Base-by-base conservation (phyloP, 495 filamentous ascomycete genomes). In the Xylaria castorea region DNA sequence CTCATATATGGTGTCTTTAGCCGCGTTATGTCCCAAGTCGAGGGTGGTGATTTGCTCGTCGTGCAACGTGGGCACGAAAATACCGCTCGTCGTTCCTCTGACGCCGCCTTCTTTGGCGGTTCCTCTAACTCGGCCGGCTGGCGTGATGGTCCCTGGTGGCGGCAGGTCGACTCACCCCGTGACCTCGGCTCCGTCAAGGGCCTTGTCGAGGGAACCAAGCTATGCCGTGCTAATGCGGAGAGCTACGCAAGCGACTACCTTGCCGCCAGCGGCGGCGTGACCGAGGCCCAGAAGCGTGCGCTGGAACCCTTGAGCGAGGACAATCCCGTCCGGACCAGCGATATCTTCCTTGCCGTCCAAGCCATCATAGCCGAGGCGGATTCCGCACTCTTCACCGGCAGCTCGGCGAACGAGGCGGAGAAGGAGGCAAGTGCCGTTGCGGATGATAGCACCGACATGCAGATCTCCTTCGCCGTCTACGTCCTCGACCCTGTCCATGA, bases 91-190 rank as follows among this genome's bases (percentile, higher is more conserved):
- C 92, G 91, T 66, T 87, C 90, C 11, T 87, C 88, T 18, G 84
- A 85, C 38, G 88, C 85, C 34, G 81, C 84, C 30, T 83, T 85
- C 66, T 93, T 91, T 71, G 86, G 83, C 51, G 87, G 91, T 38
- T 81, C 84, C 65, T 73, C 77, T 9, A 84, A 85, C 58, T 76
- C 81, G 1, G 83, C 83, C 67, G 91, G 91, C 64, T 97, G 95
- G 95, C 91, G 88, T 68, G 95, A 97, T 76, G 97, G 96, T 0
- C 96, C 96, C 1, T 99, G 96, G 96, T 99, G 96, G 95, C 88
- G 95, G 34, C 89, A 91, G 53, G 83, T 88, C 55, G 89, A 89
- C 53, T 85, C 84, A 34, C 87, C 91, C 63, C 91, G 97, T 57
- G 92, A 91, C 73, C 81, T 98, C n/a, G 92, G 94, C 69, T 85